Percentiles rank a stretch among this genome's conserved stretches.
Conservation (phyloP, 768 basidiomycete species). For the Harrya chromipes region DNA sequence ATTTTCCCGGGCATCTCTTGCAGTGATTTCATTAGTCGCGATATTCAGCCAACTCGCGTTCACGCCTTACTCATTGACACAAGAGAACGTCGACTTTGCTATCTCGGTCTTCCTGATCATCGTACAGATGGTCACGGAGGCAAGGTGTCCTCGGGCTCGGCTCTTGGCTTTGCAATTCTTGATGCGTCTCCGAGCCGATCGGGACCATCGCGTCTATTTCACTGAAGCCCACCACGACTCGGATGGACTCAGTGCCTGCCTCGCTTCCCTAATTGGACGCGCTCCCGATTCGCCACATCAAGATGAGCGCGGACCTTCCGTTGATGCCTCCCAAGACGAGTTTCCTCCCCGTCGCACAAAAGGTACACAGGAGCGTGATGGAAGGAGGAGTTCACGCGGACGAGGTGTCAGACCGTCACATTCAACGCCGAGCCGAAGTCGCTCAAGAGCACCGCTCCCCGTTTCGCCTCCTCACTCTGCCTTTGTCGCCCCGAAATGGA, state of each 20-base stretch:
- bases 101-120: slow-evolving; percentile 52
- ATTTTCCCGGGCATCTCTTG: slow-evolving; percentile 51
- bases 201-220: slow-evolving; percentile 83
- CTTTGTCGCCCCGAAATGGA: slow-evolving; percentile 32
- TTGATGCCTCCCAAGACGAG: slow-evolving; percentile 30
- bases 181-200: slow-evolving; percentile 84
- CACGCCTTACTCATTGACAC: slow-evolving; percentile 53
- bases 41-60: slow-evolving; percentile 72
- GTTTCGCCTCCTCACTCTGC: slow-evolving; percentile 25
- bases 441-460: slow-evolving; percentile 49
- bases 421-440: slow-evolving; percentile 55
- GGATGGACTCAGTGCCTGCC: slow-evolving; percentile 52
- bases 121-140: slow-evolving; percentile 43
- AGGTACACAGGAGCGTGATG: slow-evolving; percentile 49
- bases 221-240: slow-evolving; percentile 50
- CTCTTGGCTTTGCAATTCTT: slow-evolving; percentile 81
- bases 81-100: slow-evolving; percentile 50
- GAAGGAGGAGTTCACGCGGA: slow-evolving; percentile 51
- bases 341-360: slow-evolving; percentile 41
- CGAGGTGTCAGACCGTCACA: slow-evolving; percentile 43
- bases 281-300: slow-evolving; percentile 28
- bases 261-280: slow-evolving; percentile 66
- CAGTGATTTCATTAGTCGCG: slow-evolving; percentile 59
- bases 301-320: slow-evolving; percentile 24
- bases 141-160: slow-evolving; percentile 56